Percentiles rank a stretch among this genome's conserved stretches.
These are phyloP conservation scores for Fistulifera pelliculosa DNA, from an alignment of 108 stramenopile species.

Conservation along the genomic window DNA sequence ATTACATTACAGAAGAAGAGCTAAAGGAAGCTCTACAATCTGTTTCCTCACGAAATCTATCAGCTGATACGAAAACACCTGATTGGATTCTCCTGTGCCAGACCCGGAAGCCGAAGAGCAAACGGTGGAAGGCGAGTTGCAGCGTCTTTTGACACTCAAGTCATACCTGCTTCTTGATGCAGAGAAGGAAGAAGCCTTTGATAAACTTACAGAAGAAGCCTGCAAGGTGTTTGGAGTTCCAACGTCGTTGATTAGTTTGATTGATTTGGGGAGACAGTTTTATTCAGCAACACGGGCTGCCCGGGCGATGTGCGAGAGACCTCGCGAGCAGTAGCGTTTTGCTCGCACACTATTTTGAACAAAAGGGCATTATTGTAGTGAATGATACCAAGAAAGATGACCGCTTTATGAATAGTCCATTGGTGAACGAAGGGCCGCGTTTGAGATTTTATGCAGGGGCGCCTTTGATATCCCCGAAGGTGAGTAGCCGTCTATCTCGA, in stretches of 20 bases:
- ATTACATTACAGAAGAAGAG: background rate
- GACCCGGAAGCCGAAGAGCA: conserved; percentile 10
- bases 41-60: background rate
- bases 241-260: conserved; percentile 56
- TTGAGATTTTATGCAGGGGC: conserved; percentile 78
- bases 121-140: conserved; percentile 10
- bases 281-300: conserved; percentile 15
- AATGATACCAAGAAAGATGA: conserved; percentile 55
- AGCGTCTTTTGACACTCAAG: conserved; percentile 6
- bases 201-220: conserved; percentile 24
- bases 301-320: conserved; percentile 32
- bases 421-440: conserved; percentile 51
- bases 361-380: conserved; percentile 42
- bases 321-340: conserved; percentile 58
- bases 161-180: conserved; percentile 10
- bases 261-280: conserved; percentile 68
- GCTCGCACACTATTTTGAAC: conserved; percentile 49
- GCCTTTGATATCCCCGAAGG: conserved; percentile 32
- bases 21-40: background rate
- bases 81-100: conserved; percentile 12
- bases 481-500: background rate
- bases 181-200: conserved; percentile 26
- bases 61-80: background rate
- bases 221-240: conserved; percentile 56
- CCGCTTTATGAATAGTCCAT: conserved; percentile 49